These are phyloP conservation scores for Miscanthus sacchariflorus DNA, from an alignment of 202 grass and related monocot genomes.

Conservation along the genomic window DNA sequence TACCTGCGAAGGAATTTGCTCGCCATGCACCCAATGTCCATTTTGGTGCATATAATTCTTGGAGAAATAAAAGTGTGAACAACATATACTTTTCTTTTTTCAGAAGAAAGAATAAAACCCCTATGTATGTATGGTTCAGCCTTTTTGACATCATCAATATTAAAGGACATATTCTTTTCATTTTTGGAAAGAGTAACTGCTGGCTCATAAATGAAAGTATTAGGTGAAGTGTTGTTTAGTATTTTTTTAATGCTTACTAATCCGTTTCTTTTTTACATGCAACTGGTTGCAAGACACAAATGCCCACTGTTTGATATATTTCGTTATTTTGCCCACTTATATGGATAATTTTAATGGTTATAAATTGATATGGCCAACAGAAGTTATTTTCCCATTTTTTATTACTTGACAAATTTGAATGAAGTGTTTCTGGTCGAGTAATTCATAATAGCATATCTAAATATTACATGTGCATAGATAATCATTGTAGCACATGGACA, in stretches of 20 bases:
- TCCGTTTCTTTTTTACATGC: background rate
- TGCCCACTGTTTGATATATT: background rate
- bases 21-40: background rate
- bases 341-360: background rate
- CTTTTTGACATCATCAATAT: background rate
- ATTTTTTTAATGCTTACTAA: background rate
- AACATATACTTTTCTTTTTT: conserved; percentile 9
- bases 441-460: no score
- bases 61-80: background rate
- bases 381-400: conserved; percentile 2
- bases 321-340: background rate
- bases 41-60: conserved; percentile 34
- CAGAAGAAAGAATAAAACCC: background rate
- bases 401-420: background rate
- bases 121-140: conserved; percentile 8
- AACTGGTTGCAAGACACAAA: background rate
- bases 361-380: background rate
- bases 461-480: no score
- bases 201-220: conserved; percentile 12
- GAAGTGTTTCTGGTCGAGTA: no score
- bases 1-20: conserved; percentile 73
- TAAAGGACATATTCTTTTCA: background rate
- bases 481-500: no score
- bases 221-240: background rate
- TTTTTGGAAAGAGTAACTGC: conserved; percentile 21